phyloP scores from a whole-genome alignment of 2,329 filamentous ascomycete species.

The Magnaporthiopsis rhizophila region DNA sequence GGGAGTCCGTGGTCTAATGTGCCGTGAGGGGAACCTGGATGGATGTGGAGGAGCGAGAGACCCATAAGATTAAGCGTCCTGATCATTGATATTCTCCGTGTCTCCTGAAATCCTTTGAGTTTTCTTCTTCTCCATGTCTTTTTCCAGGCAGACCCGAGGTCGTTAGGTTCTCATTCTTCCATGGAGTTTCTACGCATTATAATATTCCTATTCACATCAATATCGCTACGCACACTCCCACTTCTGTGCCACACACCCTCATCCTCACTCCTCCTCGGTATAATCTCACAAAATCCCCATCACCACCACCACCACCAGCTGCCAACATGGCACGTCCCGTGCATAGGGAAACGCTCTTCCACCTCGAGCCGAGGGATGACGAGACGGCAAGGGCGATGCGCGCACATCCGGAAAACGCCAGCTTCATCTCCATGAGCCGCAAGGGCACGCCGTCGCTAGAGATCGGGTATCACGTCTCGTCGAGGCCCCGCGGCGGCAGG shows the following conservation, averaged over 20 bases:
- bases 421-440: neutral
- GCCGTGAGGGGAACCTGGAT: too few relatives aligned
- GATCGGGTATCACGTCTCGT: slow-evolving; percentile 1
- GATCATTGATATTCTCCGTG: neutral
- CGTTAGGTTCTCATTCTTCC: neutral
- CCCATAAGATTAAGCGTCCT: neutral
- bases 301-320: too few relatives aligned
- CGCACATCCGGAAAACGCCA: neutral
- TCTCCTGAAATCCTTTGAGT: neutral
- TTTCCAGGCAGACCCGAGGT: neutral
- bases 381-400: neutral
- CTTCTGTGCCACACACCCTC: neutral
- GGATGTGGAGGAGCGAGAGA: neutral
- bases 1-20: neutral
- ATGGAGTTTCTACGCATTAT: neutral
- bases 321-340: neutral
- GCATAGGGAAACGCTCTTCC: neutral
- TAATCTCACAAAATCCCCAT: neutral
- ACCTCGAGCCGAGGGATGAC: neutral
- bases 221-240: neutral
- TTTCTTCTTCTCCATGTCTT: neutral
- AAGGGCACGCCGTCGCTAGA: neutral
- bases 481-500: neutral
- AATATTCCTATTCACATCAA: neutral
- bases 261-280: neutral